Percentiles rank a stretch among this genome's conserved stretches.
These are phyloP conservation scores for Annona cherimola DNA, from an alignment of 164 flowering plant genomes.

Conservation along the genomic window DNA sequence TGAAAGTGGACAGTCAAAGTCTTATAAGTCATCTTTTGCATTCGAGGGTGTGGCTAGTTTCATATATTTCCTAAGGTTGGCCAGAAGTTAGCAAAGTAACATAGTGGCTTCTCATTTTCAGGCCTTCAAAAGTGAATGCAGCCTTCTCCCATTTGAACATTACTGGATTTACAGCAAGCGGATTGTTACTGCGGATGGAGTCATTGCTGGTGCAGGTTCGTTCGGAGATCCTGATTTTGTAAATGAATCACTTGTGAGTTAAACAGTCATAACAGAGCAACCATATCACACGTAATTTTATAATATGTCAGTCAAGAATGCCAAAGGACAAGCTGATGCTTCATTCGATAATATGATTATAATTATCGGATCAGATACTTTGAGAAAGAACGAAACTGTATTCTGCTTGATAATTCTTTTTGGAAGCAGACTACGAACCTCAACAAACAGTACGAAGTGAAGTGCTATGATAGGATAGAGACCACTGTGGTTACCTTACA, in stretches of 20 bases:
- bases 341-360: background rate
- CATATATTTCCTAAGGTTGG: no score
- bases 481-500: no score
- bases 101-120: slow-evolving; percentile 19
- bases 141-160: slow-evolving; percentile 61
- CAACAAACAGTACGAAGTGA: background rate
- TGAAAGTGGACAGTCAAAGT: no score
- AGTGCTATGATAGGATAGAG: no score
- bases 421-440: background rate
- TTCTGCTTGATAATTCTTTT: no score
- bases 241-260: no score
- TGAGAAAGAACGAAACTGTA: no score
- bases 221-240: background rate
- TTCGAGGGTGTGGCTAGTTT: no score
- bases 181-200: slow-evolving; percentile 68
- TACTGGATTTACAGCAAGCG: slow-evolving; percentile 82
- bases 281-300: background rate
- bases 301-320: background rate
- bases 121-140: slow-evolving; percentile 47
- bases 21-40: no score
- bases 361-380: no score
- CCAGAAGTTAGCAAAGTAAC: no score
- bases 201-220: slow-evolving; percentile 89
- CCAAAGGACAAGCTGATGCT: background rate
- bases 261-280: background rate